phyloP scores from a whole-genome alignment of 2,329 filamentous ascomycete genomes.

The Neofusicoccum umdonicola region DNA sequence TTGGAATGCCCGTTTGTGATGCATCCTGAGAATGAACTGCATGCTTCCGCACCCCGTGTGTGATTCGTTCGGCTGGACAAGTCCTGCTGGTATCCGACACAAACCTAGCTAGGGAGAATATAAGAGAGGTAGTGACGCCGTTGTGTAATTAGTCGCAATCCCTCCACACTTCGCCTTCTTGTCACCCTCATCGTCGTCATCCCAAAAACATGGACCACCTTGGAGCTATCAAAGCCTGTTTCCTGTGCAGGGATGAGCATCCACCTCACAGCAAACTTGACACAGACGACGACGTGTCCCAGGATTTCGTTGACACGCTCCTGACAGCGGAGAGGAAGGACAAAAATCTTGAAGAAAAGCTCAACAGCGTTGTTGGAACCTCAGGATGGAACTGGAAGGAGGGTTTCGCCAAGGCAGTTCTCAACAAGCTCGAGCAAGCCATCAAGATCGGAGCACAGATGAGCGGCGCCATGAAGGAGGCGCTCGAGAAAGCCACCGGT shows the following conservation, averaged over 20 bases:
- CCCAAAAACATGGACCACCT: background rate
- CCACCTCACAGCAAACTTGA: no score
- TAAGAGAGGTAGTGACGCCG: no score
- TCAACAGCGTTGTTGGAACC: background rate
- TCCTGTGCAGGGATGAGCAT: background rate
- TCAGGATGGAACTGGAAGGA: background rate
- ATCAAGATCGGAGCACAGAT: background rate
- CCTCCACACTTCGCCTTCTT: no score
- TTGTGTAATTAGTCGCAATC: no score
- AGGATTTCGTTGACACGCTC: background rate
- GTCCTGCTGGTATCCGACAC: no score
- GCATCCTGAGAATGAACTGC: no score
- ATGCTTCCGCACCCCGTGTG: no score
- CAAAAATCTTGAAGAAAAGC: background rate
- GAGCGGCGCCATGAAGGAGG: background rate
- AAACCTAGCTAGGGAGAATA: no score
- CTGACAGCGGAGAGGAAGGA: background rate
- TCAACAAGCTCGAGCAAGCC: background rate
- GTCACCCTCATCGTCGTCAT: background rate
- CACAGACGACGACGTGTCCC: background rate
- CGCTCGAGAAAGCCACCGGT: background rate
- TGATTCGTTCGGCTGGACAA: no score
- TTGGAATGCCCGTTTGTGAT: no score
- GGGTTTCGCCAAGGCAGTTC: background rate
- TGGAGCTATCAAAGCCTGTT: background rate